Evolutionary conservation across 768 basidiomycete species (phyloP).

Genomic region (Cubamyces lactineus): DNA sequence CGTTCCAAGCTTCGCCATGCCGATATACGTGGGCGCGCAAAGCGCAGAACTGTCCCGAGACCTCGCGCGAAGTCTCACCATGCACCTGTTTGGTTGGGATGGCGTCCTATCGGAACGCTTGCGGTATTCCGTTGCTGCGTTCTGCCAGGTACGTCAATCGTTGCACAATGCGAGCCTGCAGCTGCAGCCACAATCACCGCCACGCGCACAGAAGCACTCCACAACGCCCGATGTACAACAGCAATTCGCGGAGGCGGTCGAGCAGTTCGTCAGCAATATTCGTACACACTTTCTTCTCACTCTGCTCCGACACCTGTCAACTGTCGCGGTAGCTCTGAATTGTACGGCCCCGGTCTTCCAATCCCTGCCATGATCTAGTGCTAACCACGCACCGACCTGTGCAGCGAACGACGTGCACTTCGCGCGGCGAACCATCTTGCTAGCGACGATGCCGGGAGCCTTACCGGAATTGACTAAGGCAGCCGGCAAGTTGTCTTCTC

Average conservation of each 20-base stretch:
- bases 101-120: conserved; percentile 55
- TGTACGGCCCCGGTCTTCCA: conserved; percentile 39
- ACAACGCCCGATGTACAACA: conserved; percentile 44
- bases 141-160: conserved; percentile 46
- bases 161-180: neutral
- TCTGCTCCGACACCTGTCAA: conserved; percentile 58
- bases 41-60: conserved; percentile 44
- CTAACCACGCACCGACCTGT: conserved; percentile 13
- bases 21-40: conserved; percentile 35
- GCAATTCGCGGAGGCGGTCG: conserved; percentile 56
- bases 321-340: conserved; percentile 47
- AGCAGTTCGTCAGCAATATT: conserved; percentile 39
- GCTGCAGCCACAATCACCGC: neutral
- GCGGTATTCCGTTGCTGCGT: conserved; percentile 50
- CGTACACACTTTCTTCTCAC: conserved; percentile 57
- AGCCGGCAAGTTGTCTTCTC: conserved; percentile 42
- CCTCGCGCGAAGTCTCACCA: conserved; percentile 55
- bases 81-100: conserved; percentile 67
- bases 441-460: conserved; percentile 56
- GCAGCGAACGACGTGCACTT: conserved; percentile 69
- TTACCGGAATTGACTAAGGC: conserved; percentile 42
- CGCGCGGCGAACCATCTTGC: conserved; percentile 59
- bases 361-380: conserved; percentile 10
- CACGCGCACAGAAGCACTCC: conserved; percentile 49
- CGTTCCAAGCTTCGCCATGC: conserved; percentile 36